These are phyloP conservation scores for Coleophoma cylindrospora DNA, from an alignment of 2,329 filamentous ascomycete species.

Conservation along the genomic window DNA sequence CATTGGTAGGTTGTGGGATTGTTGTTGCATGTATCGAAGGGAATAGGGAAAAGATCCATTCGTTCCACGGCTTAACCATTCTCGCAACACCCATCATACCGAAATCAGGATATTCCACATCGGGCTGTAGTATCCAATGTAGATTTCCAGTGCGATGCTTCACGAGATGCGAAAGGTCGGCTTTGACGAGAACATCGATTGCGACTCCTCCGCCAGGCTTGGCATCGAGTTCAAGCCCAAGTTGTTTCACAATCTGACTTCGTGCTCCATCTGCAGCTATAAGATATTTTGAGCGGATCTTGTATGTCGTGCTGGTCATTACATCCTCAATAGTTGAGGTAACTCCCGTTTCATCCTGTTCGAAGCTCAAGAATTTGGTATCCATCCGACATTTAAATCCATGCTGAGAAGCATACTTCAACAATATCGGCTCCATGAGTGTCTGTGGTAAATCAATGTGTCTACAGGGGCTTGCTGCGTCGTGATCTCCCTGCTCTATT, in stretches of 20 bases:
- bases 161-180: constrained; percentile 43
- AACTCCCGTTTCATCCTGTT: constrained; percentile 8
- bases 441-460: constrained; percentile 38
- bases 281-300: constrained; percentile 44
- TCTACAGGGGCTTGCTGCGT: constrained; percentile 31
- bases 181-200: constrained; percentile 39
- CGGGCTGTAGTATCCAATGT: constrained; percentile 52
- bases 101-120: constrained; percentile 43
- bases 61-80: constrained; percentile 58
- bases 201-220: constrained; percentile 39
- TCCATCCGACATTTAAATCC: constrained; percentile 35
- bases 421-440: constrained; percentile 36
- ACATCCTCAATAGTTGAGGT: constrained; percentile 28
- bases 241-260: constrained; percentile 36
- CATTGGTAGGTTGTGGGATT: constrained; percentile 32
- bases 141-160: constrained; percentile 47
- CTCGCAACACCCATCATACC: constrained; percentile 43
- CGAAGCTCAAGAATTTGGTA: constrained; percentile 29
- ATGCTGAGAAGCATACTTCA: constrained; percentile 28
- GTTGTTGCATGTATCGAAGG: constrained; percentile 28
- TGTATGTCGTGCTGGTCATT: constrained; percentile 29
- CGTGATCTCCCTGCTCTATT: constrained; percentile 30
- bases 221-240: constrained; percentile 37
- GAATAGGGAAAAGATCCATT: constrained; percentile 54
- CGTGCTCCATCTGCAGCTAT: constrained; percentile 50